Evolutionary conservation across 768 basidiomycete genomes (phyloP).

Genomic region (Hericium coralloides): DNA sequence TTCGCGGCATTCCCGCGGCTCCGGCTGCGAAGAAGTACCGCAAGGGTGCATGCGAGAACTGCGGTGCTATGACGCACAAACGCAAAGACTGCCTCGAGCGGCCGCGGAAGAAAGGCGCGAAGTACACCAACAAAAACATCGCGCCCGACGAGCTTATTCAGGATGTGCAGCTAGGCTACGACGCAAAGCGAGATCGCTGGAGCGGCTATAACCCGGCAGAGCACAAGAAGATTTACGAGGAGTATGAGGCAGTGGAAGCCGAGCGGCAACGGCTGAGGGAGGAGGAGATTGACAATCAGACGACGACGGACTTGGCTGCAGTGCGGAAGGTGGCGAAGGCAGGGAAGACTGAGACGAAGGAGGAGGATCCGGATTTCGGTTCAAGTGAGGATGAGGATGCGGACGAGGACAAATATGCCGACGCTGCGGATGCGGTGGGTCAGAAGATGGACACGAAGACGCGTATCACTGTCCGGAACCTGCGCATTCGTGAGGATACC

Average conservation of each 20-base stretch:
- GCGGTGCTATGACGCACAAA: constrained; percentile 94
- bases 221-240: constrained; percentile 83
- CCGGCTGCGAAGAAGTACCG: constrained; percentile 95
- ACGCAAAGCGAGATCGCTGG: constrained; percentile 95
- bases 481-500: constrained; percentile 98
- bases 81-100: constrained; percentile 89
- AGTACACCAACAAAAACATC: constrained; percentile 84
- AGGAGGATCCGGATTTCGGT: constrained; percentile 85
- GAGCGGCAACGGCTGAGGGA: constrained; percentile 87
- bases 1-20: constrained; percentile 74
- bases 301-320: constrained; percentile 82
- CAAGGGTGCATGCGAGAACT: constrained; percentile 98
- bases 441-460: constrained; percentile 98
- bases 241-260: constrained; percentile 88
- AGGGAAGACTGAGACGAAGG: constrained; percentile 62
- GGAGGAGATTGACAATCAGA: constrained; percentile 97
- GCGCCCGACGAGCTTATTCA: constrained; percentile 88
- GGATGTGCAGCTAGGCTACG: constrained; percentile 69
- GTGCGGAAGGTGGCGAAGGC: constrained; percentile 95
- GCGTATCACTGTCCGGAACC: constrained; percentile 93
- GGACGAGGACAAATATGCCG: constrained; percentile 97
- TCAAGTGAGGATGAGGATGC: constrained; percentile 93
- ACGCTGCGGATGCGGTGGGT: constrained; percentile 94
- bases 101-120: constrained; percentile 93
- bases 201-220: constrained; percentile 93